Base-by-base conservation (phyloP, 164 flowering plant species). In the Litsea cubeba region DNA sequence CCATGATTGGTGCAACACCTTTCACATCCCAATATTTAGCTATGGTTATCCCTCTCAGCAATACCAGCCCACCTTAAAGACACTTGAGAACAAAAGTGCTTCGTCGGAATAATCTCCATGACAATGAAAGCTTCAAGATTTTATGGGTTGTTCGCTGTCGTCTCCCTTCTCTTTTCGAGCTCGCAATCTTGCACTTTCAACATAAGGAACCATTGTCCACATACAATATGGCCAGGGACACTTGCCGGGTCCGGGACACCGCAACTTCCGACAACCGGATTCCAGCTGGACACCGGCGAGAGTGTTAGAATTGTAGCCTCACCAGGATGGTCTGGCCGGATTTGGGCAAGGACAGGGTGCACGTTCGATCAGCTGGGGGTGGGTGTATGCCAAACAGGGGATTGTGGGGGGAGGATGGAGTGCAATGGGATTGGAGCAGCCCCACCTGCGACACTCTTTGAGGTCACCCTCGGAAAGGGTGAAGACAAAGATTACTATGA, bases 311-410 rank as follows among this genome's bases (percentile, higher is more conserved):
- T 90, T 40, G 74, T 84, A 2, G 25, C 82, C 0, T 60, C 68
- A 67, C 86, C 89, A 3, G 93, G 91, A 8, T 93, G 97, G 97
- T 89, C 97, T 0, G 98, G 98, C 5, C 76, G 97, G 23, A 84
- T 93, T 3, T 93, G 95, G 97, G 97, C 85, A 0, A 81, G 98
- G 76, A 91, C 95, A 0, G 93, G 91, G 1, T 91, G 98, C 86
- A 74, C 32, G 0, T 93, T 91, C 40, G 90, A 88, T 64, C 79
- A 58, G 46, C 50, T 80, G 0, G 97, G 94, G 11, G 64, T 28
- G 0, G 95, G 97, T 7, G 64, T 75, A 2, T 91, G 97, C 68
- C 84, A 73, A 28, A 93, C 98, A 0, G 98, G 91, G 28, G 98
- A 91, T 51, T 91, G 97, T 63, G 93, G 90, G 0, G 92, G 95